A percentile compares a stretch with the other conserved stretches of the same genome.
Conservation (phyloP, 495 filamentous ascomycete species). For the Tuber indicum region DNA sequence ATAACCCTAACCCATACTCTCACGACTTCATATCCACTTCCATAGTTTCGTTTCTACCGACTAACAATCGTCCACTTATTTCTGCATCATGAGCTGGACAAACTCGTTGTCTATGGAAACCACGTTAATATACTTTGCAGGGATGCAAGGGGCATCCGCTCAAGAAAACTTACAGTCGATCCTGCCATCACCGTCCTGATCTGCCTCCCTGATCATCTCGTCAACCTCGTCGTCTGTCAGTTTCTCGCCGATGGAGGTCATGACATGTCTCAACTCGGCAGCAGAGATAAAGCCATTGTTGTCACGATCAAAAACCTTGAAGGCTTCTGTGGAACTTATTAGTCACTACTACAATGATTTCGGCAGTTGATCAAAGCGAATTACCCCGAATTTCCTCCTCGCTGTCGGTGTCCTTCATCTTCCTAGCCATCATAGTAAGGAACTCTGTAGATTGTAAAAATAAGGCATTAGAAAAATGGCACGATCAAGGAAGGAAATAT, state of each 20-base stretch:
- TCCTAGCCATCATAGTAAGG: slow-evolving; percentile 99
- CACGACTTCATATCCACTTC: neutral
- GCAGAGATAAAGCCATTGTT: slow-evolving; percentile 99
- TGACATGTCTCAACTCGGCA: slow-evolving; percentile 94
- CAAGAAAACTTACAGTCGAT: slow-evolving; percentile 74
- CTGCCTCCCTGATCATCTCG: slow-evolving; percentile 99
- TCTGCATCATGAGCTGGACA: slow-evolving; percentile 99
- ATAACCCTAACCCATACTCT: slow-evolving; percentile 6
- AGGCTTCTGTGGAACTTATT: slow-evolving; percentile 44
- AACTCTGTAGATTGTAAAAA: slow-evolving; percentile 58
- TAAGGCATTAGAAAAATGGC: slow-evolving; percentile 4
- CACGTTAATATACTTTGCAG: slow-evolving; percentile 42
- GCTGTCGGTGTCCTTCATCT: slow-evolving; percentile 99
- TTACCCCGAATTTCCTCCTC: slow-evolving; percentile 87
- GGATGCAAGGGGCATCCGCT: neutral
- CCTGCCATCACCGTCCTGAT: slow-evolving; percentile 94
- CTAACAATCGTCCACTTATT: slow-evolving; percentile 53
- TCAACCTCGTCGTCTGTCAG: slow-evolving; percentile 99
- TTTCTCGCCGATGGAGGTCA: slow-evolving; percentile 99
- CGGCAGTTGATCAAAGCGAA: slow-evolving; percentile 55
- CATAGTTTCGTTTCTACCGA: slow-evolving; percentile 3
- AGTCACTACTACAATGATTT: neutral
- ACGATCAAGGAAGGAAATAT: neutral
- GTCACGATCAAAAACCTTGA: slow-evolving; percentile 97
- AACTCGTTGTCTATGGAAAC: slow-evolving; percentile 84